Evolutionary conservation across 225 moss, liverwort and hornwort genomes (phyloP).

Genomic region (Anthoceros angustus): DNA sequence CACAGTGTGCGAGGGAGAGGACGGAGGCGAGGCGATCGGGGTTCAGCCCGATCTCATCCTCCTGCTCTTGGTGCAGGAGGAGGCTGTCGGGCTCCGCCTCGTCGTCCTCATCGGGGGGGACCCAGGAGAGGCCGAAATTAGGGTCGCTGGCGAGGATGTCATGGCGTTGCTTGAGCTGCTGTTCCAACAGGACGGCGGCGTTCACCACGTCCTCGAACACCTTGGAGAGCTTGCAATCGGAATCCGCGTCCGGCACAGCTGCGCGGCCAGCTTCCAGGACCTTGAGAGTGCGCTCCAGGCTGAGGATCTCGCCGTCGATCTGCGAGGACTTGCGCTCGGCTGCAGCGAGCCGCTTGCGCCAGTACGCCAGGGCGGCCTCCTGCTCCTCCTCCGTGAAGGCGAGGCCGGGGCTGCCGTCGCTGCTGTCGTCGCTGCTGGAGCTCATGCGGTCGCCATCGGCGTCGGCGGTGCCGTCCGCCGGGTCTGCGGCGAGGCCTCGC

Average conservation of each 20-base stretch:
- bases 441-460: background rate
- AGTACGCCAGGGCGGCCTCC: background rate
- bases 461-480: background rate
- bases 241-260: background rate
- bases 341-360: background rate
- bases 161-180: background rate
- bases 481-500: background rate
- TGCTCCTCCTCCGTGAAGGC: background rate
- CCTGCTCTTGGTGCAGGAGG: background rate
- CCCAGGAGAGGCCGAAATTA: background rate
- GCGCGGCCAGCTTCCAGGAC: background rate
- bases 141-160: background rate
- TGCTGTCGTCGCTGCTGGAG: background rate
- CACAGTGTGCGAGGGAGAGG: background rate
- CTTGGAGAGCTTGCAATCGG: background rate
- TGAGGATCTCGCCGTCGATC: background rate
- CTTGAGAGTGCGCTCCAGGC: background rate
- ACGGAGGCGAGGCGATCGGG: constrained; percentile 2
- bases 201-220: background rate
- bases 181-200: background rate
- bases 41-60: background rate
- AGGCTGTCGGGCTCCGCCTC: background rate
- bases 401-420: background rate
- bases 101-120: background rate
- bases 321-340: background rate